These are phyloP conservation scores for Candida labiduridarum DNA, from an alignment of 1,139 yeast genomes.

Conservation along the genomic window DNA sequence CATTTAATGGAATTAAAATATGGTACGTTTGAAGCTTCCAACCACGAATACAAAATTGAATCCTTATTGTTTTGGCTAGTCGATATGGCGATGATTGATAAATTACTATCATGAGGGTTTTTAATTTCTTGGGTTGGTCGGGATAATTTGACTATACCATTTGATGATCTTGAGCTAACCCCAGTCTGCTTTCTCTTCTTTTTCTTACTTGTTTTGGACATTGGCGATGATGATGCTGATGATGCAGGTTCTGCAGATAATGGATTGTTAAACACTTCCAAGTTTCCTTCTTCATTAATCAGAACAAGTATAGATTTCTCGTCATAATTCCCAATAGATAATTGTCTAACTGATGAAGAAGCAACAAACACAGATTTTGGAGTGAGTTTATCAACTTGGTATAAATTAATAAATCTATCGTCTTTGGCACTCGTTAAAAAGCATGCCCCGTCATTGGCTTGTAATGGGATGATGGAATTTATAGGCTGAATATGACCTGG, in stretches of 20 bases:
- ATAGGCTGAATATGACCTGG: constrained; percentile 79
- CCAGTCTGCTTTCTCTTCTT: constrained; percentile 35
- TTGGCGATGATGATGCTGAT: constrained; percentile 17
- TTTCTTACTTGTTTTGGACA: constrained; percentile 9
- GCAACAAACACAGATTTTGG: constrained; percentile 63
- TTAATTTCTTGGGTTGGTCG: constrained; percentile 46
- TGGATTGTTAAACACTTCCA: constrained; percentile 67
- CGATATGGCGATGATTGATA: constrained; percentile 40
- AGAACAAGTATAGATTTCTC: constrained; percentile 51
- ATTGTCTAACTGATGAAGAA: constrained; percentile 54
- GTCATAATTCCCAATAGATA: constrained; percentile 39
- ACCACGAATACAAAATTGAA: constrained; percentile 60
- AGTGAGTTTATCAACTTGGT: constrained; percentile 49
- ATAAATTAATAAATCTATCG: constrained; percentile 79
- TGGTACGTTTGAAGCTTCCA: constrained; percentile 69
- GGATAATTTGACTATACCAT: constrained; percentile 42
- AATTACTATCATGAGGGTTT: constrained; percentile 34
- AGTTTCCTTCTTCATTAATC: constrained; percentile 66
- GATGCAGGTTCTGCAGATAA: constrained; percentile 30
- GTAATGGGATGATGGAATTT: constrained; percentile 36
- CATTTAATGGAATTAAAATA: constrained; percentile 64
- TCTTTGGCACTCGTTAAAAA: constrained; percentile 71
- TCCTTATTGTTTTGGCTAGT: constrained; percentile 34
- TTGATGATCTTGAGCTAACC: constrained; percentile 52
- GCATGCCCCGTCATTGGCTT: constrained; percentile 35